Conservation (phyloP, 352 stramenopile species). For the Thraustotheca clavata region DNA sequence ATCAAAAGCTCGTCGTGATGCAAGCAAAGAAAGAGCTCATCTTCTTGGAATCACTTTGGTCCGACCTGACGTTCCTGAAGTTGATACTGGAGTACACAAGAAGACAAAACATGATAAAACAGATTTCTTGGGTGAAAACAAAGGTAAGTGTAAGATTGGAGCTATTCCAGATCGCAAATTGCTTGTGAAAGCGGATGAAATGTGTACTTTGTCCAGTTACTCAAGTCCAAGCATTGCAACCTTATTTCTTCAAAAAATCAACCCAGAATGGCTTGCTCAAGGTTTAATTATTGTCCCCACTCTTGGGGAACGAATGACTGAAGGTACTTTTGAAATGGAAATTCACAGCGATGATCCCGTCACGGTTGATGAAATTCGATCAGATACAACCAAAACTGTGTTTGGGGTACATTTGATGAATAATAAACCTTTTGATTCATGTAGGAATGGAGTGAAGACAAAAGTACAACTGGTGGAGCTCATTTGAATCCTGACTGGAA, state of each 20-base stretch:
- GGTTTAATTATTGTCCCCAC: slow-evolving; percentile 65
- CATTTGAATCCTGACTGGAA: slow-evolving; percentile 76
- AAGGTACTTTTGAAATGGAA: slow-evolving; percentile 80
- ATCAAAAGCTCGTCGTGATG: slow-evolving; percentile 35
- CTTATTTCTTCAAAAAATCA: slow-evolving; percentile 55
- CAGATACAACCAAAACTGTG: slow-evolving; percentile 61
- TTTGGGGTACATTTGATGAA: slow-evolving; percentile 24
- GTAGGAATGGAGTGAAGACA: slow-evolving; percentile 54
- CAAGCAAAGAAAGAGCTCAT: slow-evolving; percentile 49
- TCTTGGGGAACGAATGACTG: slow-evolving; percentile 51
- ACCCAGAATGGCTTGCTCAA: slow-evolving; percentile 49
- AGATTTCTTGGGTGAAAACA: slow-evolving; percentile 57
- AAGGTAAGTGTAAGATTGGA: slow-evolving; percentile 13
- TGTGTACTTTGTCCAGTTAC: slow-evolving; percentile 59
- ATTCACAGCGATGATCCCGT: slow-evolving; percentile 76
- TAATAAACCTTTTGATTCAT: neutral
- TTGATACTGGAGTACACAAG: slow-evolving; percentile 19
- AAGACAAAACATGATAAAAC: slow-evolving; percentile 44
- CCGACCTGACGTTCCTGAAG: slow-evolving; percentile 25
- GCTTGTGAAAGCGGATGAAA: slow-evolving; percentile 66
- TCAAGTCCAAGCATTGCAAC: slow-evolving; percentile 40
- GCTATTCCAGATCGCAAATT: slow-evolving; percentile 39
- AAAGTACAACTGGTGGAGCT: slow-evolving; percentile 43
- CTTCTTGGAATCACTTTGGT: slow-evolving; percentile 53
- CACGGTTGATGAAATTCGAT: slow-evolving; percentile 46